Evolutionary conservation across 23 red algal genomes (phyloP).

Genomic region (Agarophyton chilense): DNA sequence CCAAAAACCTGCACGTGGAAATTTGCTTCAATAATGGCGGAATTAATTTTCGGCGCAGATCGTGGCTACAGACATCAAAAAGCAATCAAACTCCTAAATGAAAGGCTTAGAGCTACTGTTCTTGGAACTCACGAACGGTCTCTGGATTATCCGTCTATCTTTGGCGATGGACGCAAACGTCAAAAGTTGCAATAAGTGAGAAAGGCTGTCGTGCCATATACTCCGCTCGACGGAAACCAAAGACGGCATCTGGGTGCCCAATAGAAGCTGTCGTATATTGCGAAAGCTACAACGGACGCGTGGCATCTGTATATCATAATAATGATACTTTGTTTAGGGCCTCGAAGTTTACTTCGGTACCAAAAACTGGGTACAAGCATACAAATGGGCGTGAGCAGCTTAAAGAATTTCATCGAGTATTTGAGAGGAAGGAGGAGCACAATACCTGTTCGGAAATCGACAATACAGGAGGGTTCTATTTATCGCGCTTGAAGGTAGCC

Average conservation of each 20-base stretch:
- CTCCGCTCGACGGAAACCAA: background rate
- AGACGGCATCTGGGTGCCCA: background rate
- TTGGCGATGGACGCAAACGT: background rate
- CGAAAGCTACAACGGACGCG: background rate
- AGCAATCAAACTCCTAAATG: constrained; percentile 1
- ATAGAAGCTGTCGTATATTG: background rate
- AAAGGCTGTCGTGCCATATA: background rate
- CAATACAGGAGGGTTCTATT: background rate
- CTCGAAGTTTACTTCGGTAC: background rate
- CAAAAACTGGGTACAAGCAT: background rate
- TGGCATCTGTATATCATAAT: background rate
- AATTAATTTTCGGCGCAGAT: background rate
- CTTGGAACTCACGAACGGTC: constrained; percentile 5
- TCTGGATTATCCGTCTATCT: background rate
- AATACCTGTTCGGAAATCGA: too few relatives aligned
- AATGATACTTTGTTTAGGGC: background rate
- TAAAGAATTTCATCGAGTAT: background rate
- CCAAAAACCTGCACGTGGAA: too few relatives aligned
- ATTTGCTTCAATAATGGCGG: too few relatives aligned
- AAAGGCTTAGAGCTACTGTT: constrained; percentile 1
- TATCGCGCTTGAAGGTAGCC: background rate
- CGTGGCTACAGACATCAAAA: constrained; percentile 7
- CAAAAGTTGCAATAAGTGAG: background rate
- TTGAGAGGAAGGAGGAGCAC: background rate
- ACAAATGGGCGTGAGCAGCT: background rate